These are phyloP conservation scores for Penicillium tannophilum DNA, from an alignment of 495 filamentous ascomycete genomes.

Conservation along the genomic window DNA sequence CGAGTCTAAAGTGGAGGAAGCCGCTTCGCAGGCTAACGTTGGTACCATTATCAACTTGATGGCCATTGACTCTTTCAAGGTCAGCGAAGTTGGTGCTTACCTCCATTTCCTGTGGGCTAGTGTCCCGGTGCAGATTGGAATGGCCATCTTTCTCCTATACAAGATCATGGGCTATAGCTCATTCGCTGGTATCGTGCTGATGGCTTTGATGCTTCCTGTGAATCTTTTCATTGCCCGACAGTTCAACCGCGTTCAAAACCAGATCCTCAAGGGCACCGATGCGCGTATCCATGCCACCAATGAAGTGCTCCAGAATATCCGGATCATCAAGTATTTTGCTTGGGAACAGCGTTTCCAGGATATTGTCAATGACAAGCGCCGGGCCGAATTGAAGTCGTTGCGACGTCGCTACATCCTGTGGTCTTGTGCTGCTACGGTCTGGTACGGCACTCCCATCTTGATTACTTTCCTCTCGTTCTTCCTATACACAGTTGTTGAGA, in stretches of 20 bases:
- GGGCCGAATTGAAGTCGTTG: constrained; percentile 73
- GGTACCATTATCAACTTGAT: constrained; percentile 99
- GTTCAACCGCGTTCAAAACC: constrained; percentile 82
- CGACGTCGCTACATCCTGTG: constrained; percentile 86
- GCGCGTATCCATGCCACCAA: constrained; percentile 96
- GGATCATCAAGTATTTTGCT: constrained; percentile 99
- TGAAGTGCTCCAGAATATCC: constrained; percentile 95
- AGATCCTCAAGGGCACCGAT: constrained; percentile 92
- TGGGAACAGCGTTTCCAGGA: constrained; percentile 93
- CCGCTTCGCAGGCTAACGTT: constrained; percentile 78
- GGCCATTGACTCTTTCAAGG: constrained; percentile 99
- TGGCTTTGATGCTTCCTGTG: constrained; percentile 84
- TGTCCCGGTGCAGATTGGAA: constrained; percentile 78
- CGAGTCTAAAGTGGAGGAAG: constrained; percentile 40
- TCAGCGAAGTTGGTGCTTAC: constrained; percentile 89
- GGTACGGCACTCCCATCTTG: constrained; percentile 93
- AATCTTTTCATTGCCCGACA: constrained; percentile 84
- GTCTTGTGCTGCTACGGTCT: constrained; percentile 87
- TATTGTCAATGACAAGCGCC: constrained; percentile 85
- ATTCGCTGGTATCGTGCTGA: constrained; percentile 90
- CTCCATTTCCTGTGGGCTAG: constrained; percentile 87
- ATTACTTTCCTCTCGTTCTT: constrained; percentile 97
- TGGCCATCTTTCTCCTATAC: constrained; percentile 79
- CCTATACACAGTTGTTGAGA: constrained; percentile 87
- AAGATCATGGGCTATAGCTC: constrained; percentile 89